Base-by-base conservation (phyloP, 169 alveolate genomes). In the Eimeria zaria region DNA sequence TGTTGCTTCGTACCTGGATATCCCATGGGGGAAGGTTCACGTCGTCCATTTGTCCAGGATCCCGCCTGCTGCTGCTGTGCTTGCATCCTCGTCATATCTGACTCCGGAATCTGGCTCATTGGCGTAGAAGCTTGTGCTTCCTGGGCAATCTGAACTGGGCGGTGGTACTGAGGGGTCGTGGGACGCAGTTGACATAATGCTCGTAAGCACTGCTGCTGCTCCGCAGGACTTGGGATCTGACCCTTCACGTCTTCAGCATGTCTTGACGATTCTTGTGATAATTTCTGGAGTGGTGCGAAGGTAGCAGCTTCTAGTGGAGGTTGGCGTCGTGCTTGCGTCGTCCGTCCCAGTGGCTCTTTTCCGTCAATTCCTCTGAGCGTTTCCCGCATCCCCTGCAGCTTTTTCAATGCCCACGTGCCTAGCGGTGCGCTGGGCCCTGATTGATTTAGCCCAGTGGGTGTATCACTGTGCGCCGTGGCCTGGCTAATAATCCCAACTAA, bases 311-410 rank as follows among this genome's bases (percentile, higher is more conserved):
- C 92, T 22, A 39, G 20, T 9, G 92, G 92, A 24, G 92, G 92
- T 41, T 85, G 92, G 92, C 92, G 92, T 27, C 92, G 74, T 14
- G 78, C 62, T 85, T 58, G 80, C 24, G 92, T 11, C 64, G 92
- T 58, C 48, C 80, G 78, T 20, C 81, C 80, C 80, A 85, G 39
- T 60, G 92, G 92, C 78, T 58, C 78, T 41, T 85, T 85, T 22
- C 67, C 92, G 55, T 85, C 73, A 36, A 85, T 53, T 24, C 74
- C 74, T 60, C 69, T 85, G 22, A 85, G 58, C 6, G 92, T 85
- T 55, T 85, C 92, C 46, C 92, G 78, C 92, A 85, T 85, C 60
- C 92, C 92, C 92, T 85, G 92, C 44, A 85, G 81, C 78, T 85
- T 46, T 51, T 58, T 46, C 58, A 85, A n/a, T 0, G 78, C 92